Conservation (phyloP, 176 grass and related monocot species). For the Lolium multiflorum region DNA sequence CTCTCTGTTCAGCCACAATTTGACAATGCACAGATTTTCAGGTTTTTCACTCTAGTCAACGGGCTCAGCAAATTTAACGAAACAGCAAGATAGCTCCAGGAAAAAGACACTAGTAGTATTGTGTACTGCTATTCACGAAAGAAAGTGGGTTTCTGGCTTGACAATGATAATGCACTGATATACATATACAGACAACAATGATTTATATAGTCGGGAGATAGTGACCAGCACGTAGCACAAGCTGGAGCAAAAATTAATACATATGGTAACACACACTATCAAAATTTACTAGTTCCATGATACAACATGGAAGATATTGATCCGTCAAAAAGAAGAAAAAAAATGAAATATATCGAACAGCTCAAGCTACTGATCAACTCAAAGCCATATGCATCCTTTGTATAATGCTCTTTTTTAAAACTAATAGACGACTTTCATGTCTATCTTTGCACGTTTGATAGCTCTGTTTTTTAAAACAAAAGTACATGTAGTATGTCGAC, state of each 20-base stretch:
- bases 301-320: neutral
- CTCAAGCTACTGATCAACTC: neutral
- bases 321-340: neutral
- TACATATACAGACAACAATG: neutral
- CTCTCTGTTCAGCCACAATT: constrained; percentile 46
- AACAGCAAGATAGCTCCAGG: neutral
- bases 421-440: neutral
- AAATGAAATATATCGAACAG: neutral
- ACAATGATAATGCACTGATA: neutral
- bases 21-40: neutral
- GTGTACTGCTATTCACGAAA: too few relatives aligned
- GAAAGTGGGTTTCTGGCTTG: neutral
- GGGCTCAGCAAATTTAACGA: neutral
- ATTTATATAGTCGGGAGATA: neutral
- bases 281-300: neutral
- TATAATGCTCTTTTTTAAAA: neutral
- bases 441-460: neutral
- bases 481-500: neutral
- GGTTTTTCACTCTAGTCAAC: neutral
- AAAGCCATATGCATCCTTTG: neutral
- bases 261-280: neutral
- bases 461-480: too few relatives aligned
- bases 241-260: neutral
- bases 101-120: too few relatives aligned
- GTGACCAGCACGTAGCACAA: neutral